Percentiles rank a stretch among this genome's conserved stretches.
These are phyloP conservation scores for Eucommia ulmoides DNA, from an alignment of 257 asterid species.

Conservation along the genomic window DNA sequence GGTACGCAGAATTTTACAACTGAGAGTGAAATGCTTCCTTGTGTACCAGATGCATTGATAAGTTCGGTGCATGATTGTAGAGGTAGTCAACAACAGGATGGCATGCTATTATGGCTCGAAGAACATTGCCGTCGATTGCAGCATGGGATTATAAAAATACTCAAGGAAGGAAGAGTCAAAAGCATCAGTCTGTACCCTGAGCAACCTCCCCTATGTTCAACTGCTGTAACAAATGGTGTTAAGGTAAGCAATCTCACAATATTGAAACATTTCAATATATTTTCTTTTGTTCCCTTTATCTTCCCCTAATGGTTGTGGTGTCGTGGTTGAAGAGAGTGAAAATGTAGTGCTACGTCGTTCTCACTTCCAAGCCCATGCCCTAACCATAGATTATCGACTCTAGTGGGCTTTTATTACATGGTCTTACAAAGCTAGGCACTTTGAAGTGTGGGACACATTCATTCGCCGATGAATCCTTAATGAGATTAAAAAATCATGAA, in stretches of 20 bases:
- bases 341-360: too few species aligned
- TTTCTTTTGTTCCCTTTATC: too few species aligned
- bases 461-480: too few species aligned
- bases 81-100: conserved; percentile 56
- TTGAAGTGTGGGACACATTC: too few species aligned
- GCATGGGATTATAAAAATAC: conserved; percentile 48
- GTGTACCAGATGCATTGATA: conserved; percentile 62
- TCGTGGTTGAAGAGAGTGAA: too few species aligned
- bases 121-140: conserved; percentile 69
- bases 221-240: conserved; percentile 68
- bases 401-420: too few species aligned
- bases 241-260: conserved; percentile 31
- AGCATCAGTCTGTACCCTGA: conserved; percentile 74
- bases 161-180: conserved; percentile 34
- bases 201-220: conserved; percentile 52
- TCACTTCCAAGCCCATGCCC: too few species aligned
- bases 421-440: too few species aligned
- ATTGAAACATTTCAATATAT: neutral
- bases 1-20: conserved; percentile 60
- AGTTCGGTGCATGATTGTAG: conserved; percentile 32
- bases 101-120: conserved; percentile 80
- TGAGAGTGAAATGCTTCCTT: conserved; percentile 76
- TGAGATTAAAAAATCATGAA: too few species aligned
- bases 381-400: too few species aligned
- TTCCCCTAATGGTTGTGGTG: too few species aligned